Percentiles rank a stretch among this genome's conserved stretches.
phyloP scores from a whole-genome alignment of 306 rosid species.

The Citrullus amarus region DNA sequence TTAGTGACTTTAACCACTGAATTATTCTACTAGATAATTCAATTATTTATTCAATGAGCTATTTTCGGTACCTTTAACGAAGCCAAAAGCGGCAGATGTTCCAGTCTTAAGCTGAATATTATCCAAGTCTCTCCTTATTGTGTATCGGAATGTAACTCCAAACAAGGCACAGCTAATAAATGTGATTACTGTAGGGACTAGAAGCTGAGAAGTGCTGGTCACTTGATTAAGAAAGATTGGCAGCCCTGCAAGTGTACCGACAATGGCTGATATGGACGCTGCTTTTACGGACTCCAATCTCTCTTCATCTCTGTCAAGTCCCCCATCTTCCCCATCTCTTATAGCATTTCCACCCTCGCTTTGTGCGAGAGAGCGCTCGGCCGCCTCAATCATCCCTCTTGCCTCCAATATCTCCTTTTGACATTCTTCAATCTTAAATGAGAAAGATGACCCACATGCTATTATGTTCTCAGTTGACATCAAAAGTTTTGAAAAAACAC shows the following conservation, averaged over 20 bases:
- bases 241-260: slow-evolving; percentile 53
- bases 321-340: slow-evolving; percentile 21
- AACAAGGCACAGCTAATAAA: slow-evolving; percentile 59
- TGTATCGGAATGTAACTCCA: slow-evolving; percentile 67
- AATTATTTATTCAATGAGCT: background rate
- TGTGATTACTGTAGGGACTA: slow-evolving; percentile 52
- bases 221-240: slow-evolving; percentile 52
- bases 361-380: slow-evolving; percentile 44
- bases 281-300: slow-evolving; percentile 64
- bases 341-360: slow-evolving; percentile 15
- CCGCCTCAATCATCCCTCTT: slow-evolving; percentile 58
- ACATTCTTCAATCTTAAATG: slow-evolving; percentile 57
- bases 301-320: slow-evolving; percentile 44
- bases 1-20: no score
- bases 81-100: slow-evolving; percentile 66
- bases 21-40: no score
- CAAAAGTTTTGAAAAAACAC: background rate
- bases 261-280: slow-evolving; percentile 56
- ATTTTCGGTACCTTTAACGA: slow-evolving; percentile 56
- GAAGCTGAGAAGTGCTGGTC: slow-evolving; percentile 30
- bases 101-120: slow-evolving; percentile 78
- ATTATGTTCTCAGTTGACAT: background rate
- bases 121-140: slow-evolving; percentile 63
- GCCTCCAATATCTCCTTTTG: slow-evolving; percentile 72
- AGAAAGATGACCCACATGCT: background rate